Percentiles rank a stretch among this genome's conserved stretches.
Evolutionary conservation across 2,329 filamentous ascomycete species (phyloP).

Genomic region (Xylariales sp.): DNA sequence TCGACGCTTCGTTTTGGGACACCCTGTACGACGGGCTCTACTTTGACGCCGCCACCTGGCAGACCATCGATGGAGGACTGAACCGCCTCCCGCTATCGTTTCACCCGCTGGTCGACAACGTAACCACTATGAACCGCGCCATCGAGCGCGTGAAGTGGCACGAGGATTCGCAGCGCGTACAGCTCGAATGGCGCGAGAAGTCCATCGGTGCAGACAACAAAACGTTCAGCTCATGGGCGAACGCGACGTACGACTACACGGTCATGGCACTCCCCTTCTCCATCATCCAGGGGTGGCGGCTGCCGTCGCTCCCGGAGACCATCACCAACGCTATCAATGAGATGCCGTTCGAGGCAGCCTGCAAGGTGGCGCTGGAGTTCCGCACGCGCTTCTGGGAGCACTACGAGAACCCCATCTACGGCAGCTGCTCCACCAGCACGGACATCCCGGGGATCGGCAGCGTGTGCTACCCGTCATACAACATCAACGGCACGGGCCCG

Average conservation of each 20-base stretch:
- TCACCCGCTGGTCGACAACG: conserved; percentile 53
- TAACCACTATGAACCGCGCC: conserved; percentile 50
- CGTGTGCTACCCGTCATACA: conserved; percentile 65
- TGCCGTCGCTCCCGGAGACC: conserved; percentile 37
- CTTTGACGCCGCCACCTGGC: conserved; percentile 55
- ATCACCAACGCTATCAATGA: conserved; percentile 44
- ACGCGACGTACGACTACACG: conserved; percentile 59
- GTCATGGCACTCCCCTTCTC: conserved; percentile 63
- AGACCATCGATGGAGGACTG: conserved; percentile 55
- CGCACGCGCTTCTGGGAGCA: conserved; percentile 58
- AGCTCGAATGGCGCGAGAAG: conserved; percentile 51
- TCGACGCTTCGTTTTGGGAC: conserved; percentile 42
- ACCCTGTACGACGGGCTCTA: conserved; percentile 53
- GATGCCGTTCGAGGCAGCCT: conserved; percentile 39
- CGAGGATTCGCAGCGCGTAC: conserved; percentile 45
- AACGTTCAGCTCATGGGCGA: conserved; percentile 27
- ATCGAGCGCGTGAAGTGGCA: conserved; percentile 54
- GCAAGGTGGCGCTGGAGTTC: conserved; percentile 65
- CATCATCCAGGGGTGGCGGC: conserved; percentile 57
- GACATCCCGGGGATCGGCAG: conserved; percentile 58
- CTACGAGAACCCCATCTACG: conserved; percentile 50
- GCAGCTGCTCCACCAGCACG: conserved; percentile 53
- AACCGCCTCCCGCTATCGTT: conserved; percentile 59
- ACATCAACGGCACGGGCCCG: conserved; percentile 59
- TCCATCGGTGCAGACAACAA: conserved; percentile 23